phyloP scores from a whole-genome alignment of 1,284 basidiomycete genomes.

The Grifola frondosa region DNA sequence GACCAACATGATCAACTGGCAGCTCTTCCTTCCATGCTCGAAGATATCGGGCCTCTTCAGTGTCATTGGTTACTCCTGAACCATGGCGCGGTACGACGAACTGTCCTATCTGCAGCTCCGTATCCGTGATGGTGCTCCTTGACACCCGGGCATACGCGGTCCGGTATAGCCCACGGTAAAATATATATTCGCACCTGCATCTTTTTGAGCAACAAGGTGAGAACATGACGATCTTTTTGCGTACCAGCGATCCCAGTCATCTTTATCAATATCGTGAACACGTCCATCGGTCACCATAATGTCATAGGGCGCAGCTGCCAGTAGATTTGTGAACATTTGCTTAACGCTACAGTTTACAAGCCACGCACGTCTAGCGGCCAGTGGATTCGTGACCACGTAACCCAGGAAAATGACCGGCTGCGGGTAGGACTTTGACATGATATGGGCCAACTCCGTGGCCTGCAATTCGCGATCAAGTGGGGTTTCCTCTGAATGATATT shows the following conservation, averaged over 20 bases:
- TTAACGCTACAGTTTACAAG: neutral
- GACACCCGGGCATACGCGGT: conserved; percentile 76
- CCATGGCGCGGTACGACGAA: conserved; percentile 72
- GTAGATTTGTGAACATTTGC: neutral
- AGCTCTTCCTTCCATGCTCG: conserved; percentile 67
- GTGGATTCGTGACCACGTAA: conserved; percentile 82
- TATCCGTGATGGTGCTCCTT: conserved; percentile 72
- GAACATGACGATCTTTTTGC: conserved; percentile 21
- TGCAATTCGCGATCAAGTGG: conserved; percentile 87
- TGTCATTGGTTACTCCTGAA: conserved; percentile 54
- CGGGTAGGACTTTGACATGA: conserved; percentile 75
- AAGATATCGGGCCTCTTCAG: conserved; percentile 61
- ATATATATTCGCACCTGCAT: conserved; percentile 83
- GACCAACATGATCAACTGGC: conserved; percentile 58
- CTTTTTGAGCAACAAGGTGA: conserved; percentile 13
- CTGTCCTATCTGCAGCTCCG: conserved; percentile 78
- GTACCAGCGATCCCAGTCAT: conserved; percentile 73
- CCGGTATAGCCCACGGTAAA: conserved; percentile 80
- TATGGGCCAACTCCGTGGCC: conserved; percentile 77
- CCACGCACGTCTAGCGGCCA: conserved; percentile 62
- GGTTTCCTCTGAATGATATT: conserved; percentile 67
- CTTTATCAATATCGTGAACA: conserved; percentile 73
- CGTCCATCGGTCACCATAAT: conserved; percentile 74
- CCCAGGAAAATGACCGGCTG: conserved; percentile 85
- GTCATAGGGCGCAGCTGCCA: conserved; percentile 77